These are phyloP conservation scores for Verticillium dahliae DNA, from an alignment of 2,329 filamentous ascomycete species.

Conservation along the genomic window DNA sequence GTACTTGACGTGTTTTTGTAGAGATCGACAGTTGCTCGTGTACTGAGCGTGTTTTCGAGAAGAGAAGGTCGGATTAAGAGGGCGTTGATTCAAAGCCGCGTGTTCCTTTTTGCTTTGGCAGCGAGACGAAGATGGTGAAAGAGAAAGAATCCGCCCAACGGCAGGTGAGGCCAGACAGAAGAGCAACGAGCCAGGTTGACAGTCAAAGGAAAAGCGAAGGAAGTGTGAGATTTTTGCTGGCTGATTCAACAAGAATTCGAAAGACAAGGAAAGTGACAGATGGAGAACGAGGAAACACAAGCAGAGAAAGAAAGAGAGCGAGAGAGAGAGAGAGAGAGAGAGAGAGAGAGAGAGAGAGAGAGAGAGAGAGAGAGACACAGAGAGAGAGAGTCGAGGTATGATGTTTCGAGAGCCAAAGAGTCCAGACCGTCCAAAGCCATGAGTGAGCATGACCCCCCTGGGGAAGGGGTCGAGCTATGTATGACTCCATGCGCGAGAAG, in stretches of 20 bases:
- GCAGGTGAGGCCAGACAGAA: neutral
- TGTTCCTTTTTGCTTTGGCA: neutral
- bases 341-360: slow-evolving; percentile 4
- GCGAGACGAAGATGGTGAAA: slow-evolving; percentile 4
- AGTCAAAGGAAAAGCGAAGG: slow-evolving; percentile 1
- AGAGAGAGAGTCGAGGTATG: slow-evolving; percentile 4
- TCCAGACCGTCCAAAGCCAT: neutral
- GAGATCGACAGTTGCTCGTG: neutral
- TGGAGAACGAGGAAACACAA: neutral
- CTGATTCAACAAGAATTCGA: neutral
- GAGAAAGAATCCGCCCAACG: neutral
- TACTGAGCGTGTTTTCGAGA: neutral
- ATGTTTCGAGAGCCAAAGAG: neutral
- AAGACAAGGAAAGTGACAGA: neutral
- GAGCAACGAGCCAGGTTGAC: neutral
- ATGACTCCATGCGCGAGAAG: slow-evolving; percentile 2
- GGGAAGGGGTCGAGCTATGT: slow-evolving; percentile 5
- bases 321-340: slow-evolving; percentile 3
- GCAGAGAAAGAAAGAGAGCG: slow-evolving; percentile 2
- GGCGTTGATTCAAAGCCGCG: neutral
- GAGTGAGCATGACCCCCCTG: neutral
- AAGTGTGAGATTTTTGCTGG: neutral
- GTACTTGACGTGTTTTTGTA: neutral
- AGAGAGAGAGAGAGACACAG: slow-evolving; percentile 2
- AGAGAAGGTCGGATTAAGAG: neutral